Conservation (phyloP, 1,284 basidiomycete genomes). For the Waitea zeae region DNA sequence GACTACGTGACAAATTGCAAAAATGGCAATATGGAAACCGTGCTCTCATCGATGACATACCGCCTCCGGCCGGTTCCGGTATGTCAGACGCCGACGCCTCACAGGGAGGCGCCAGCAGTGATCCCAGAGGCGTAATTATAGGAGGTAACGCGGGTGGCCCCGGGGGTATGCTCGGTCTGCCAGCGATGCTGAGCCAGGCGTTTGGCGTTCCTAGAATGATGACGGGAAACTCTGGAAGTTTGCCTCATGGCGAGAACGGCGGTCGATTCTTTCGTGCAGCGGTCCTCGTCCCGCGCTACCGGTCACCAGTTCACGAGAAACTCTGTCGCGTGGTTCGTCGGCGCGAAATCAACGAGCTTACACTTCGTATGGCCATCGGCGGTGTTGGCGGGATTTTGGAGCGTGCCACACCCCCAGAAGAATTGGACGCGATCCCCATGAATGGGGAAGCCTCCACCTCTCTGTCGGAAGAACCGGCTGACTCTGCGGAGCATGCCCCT, state of each 20-base stretch:
- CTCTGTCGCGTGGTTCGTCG: conserved; percentile 41
- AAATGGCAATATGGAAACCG: conserved; percentile 52
- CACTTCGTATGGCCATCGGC: conserved; percentile 63
- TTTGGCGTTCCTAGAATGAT: conserved; percentile 5
- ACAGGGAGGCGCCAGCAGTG: no score
- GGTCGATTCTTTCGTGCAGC: conserved; percentile 68
- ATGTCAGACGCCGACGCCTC: conserved; percentile 11
- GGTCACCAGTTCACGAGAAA: conserved; percentile 39
- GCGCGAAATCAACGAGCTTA: conserved; percentile 61
- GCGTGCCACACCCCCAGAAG: conserved; percentile 16
- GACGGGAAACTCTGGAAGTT: background rate
- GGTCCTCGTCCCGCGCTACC: conserved; percentile 46
- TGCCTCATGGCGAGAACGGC: conserved; percentile 3
- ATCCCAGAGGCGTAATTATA: no score
- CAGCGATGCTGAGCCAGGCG: conserved; percentile 10
- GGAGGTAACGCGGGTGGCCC: conserved; percentile 23
- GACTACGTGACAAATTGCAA: conserved; percentile 45
- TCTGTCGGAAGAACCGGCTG: conserved; percentile 4
- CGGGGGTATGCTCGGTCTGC: conserved; percentile 7
- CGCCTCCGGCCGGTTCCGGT: conserved; percentile 25
- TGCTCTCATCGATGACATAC: conserved; percentile 39
- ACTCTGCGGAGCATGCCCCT: conserved; percentile 5
- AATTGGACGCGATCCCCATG: no score
- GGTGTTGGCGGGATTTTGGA: conserved; percentile 54
- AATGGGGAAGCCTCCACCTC: conserved; percentile 10